These are phyloP conservation scores for Barbarea vulgaris DNA, from an alignment of 345 rosid genomes.

Conservation along the genomic window DNA sequence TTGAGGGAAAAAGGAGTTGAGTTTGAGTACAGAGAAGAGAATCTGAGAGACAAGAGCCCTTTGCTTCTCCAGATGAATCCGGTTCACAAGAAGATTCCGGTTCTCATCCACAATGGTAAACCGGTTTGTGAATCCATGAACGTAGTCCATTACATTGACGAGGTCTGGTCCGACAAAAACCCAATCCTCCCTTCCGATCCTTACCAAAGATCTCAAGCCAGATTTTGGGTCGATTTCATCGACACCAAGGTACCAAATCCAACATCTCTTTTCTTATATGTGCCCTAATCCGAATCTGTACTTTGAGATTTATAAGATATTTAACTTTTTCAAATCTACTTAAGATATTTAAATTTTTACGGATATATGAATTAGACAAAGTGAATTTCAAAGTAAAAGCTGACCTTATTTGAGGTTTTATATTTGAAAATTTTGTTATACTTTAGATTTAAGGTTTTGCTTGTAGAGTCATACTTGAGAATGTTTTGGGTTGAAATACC, in stretches of 20 bases:
- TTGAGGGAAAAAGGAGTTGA: constrained; percentile 27
- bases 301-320: not conserved
- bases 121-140: constrained; percentile 38
- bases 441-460: not conserved
- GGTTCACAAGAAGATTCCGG: constrained; percentile 39
- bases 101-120: constrained; percentile 38
- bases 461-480: not conserved
- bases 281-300: not conserved
- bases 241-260: constrained; percentile 33
- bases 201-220: constrained; percentile 39
- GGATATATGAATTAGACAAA: not conserved
- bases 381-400: too few species aligned
- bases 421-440: too few species aligned
- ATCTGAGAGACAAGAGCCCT: constrained; percentile 26
- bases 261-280: not conserved
- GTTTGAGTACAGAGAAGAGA: constrained; percentile 28
- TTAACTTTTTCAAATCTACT: too few species aligned
- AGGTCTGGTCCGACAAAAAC: constrained; percentile 30
- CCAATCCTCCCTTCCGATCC: constrained; percentile 35
- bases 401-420: too few species aligned
- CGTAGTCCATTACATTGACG: constrained; percentile 37
- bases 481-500: not conserved
- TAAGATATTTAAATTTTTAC: not conserved
- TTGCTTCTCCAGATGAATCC: constrained; percentile 36
- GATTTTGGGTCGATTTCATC: constrained; percentile 39